Evolutionary conservation across 306 rosid genomes (phyloP).

Genomic region (Chamaecrista fasciculata): DNA sequence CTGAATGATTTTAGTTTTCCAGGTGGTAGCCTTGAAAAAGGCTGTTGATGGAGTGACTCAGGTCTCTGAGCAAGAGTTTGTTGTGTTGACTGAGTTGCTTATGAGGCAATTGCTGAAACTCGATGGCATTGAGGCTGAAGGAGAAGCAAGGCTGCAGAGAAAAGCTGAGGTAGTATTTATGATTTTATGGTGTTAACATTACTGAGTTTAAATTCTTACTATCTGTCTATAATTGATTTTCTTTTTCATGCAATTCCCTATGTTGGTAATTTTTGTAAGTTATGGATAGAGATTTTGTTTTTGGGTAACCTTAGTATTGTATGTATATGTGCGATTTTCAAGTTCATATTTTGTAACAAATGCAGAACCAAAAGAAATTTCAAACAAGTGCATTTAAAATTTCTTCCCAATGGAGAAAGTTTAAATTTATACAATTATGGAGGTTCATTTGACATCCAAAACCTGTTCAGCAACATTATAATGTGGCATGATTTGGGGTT

Average conservation of each 20-base stretch:
- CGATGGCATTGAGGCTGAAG: slow-evolving; percentile 85
- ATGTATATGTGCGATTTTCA: too few species aligned
- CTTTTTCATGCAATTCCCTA: not conserved
- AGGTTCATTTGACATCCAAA: not conserved
- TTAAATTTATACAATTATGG: not conserved
- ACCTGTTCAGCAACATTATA: too few species aligned
- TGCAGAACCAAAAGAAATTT: too few species aligned
- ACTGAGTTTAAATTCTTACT: slow-evolving; percentile 6
- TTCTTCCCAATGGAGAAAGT: not conserved
- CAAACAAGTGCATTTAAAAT: too few species aligned
- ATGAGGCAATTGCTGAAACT: slow-evolving; percentile 84
- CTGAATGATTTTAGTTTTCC: slow-evolving; percentile 19
- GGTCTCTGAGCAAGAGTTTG: slow-evolving; percentile 68
- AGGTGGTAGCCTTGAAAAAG: slow-evolving; percentile 70
- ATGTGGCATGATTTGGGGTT: not conserved
- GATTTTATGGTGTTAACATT: slow-evolving; percentile 18
- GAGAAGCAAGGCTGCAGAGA: slow-evolving; percentile 73
- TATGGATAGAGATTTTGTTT: not conserved
- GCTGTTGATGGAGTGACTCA: slow-evolving; percentile 60
- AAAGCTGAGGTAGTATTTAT: slow-evolving; percentile 74
- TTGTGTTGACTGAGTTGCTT: slow-evolving; percentile 66
- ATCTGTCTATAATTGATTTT: not conserved
- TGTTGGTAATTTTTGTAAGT: slow-evolving; percentile 6
- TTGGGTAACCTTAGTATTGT: too few species aligned
- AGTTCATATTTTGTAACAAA: too few species aligned